A percentile compares a stretch with the other conserved stretches of the same genome.
Evolutionary conservation across 192 early-diverging fungal species (phyloP).

Genomic region (Allomyces javanicus): DNA sequence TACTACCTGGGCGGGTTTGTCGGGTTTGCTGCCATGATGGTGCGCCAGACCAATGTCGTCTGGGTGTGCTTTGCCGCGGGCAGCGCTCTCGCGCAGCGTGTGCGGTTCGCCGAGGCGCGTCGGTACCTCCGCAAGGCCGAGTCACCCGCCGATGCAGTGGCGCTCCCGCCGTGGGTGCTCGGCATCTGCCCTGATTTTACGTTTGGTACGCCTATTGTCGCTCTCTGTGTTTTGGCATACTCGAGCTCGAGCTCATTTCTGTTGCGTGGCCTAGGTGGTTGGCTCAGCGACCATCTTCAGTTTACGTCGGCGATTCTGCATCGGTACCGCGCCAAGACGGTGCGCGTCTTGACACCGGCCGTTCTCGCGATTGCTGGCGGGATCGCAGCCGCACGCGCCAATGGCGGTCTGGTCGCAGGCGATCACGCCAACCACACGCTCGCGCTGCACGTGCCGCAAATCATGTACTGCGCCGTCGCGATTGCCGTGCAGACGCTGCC

Average conservation of each 20-base stretch:
- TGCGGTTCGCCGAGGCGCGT: conserved; percentile 6
- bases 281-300: conserved; percentile 32
- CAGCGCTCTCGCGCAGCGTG: conserved; percentile 13
- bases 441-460: conserved; percentile 56
- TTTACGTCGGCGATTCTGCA: not conserved
- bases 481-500: conserved; percentile 24
- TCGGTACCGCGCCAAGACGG: not conserved
- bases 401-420: conserved; percentile 19
- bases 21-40: conserved; percentile 28
- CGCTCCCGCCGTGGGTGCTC: conserved; percentile 1
- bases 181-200: not conserved
- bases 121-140: conserved; percentile 10
- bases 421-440: conserved; percentile 71
- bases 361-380: not conserved
- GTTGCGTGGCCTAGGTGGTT: conserved; percentile 62
- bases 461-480: conserved; percentile 66
- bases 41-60: conserved; percentile 83
- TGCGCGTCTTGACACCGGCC: not conserved
- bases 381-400: not conserved
- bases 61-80: conserved; percentile 62
- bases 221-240: conserved; percentile 7
- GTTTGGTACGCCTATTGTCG: conserved; percentile 6
- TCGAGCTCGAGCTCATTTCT: conserved; percentile 14
- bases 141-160: too few relatives aligned
- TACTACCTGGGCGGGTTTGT: not conserved